phyloP scores from a whole-genome alignment of 768 basidiomycete species.

The Coprinopsis cinerea region DNA sequence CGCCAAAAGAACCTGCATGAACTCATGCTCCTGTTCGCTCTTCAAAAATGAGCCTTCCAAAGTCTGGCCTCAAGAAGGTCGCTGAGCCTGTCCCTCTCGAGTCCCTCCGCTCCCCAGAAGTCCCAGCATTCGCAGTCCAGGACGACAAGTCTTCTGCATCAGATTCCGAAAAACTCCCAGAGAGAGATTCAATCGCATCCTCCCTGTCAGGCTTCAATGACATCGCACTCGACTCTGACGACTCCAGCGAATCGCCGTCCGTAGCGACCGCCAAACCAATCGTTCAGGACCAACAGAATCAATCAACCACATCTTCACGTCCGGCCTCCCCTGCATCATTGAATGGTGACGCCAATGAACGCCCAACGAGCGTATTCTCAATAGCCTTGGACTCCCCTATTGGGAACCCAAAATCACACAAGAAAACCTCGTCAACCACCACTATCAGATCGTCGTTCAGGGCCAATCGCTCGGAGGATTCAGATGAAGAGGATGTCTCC shows the following conservation, averaged over 20 bases:
- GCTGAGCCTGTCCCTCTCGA: slow-evolving; percentile 30
- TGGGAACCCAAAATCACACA: slow-evolving; percentile 36
- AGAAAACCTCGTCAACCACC: slow-evolving; percentile 56
- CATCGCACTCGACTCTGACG: slow-evolving; percentile 50
- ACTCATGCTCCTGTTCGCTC: slow-evolving; percentile 1
- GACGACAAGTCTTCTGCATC: not conserved
- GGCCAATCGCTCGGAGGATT: slow-evolving; percentile 21
- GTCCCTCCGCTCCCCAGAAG: slow-evolving; percentile 46
- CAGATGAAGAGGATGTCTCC: slow-evolving; percentile 35
- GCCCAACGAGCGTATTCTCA: slow-evolving; percentile 12
- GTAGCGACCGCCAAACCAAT: slow-evolving; percentile 23
- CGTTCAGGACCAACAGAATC: not conserved
- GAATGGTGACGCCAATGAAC: slow-evolving; percentile 4
- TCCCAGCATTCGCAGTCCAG: slow-evolving; percentile 19
- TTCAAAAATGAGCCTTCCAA: slow-evolving; percentile 10
- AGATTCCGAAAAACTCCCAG: slow-evolving; percentile 19
- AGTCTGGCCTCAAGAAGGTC: slow-evolving; percentile 16
- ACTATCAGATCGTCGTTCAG: slow-evolving; percentile 49
- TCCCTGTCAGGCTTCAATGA: slow-evolving; percentile 60
- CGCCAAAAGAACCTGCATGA: not conserved
- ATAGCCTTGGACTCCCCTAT: slow-evolving; percentile 8
- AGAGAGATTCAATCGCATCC: slow-evolving; percentile 37
- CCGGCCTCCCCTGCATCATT: not conserved
- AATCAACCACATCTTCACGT: not conserved
- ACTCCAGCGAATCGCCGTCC: slow-evolving; percentile 31